phyloP scores from a whole-genome alignment of 805 yeast genomes.

The Myxozyma mucilagina region DNA sequence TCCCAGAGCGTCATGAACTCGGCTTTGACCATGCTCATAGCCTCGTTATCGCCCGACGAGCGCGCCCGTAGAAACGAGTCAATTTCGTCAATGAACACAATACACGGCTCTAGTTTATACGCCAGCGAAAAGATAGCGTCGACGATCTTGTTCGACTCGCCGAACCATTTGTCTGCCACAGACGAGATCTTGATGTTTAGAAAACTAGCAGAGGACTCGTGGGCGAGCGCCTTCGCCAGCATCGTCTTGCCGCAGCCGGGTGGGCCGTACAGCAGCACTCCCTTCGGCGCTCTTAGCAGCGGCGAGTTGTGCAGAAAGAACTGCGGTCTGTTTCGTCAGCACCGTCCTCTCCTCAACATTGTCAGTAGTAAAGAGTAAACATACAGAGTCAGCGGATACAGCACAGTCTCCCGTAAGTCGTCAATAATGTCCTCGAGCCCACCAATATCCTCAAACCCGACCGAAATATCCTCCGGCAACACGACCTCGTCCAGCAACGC shows the following conservation, averaged over 20 bases:
- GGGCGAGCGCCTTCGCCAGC: constrained; percentile 93
- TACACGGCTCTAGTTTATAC: constrained; percentile 86
- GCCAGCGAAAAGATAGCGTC: constrained; percentile 93
- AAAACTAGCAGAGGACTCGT: constrained; percentile 88
- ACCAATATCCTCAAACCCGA: constrained; percentile 80
- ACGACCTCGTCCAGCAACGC: constrained; percentile 75
- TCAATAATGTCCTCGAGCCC: constrained; percentile 81
- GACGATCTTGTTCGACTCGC: constrained; percentile 90
- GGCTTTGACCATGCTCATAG: constrained; percentile 90
- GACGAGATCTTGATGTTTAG: constrained; percentile 89
- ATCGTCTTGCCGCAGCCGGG: constrained; percentile 98
- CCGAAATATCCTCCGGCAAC: constrained; percentile 78
- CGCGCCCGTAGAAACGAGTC: constrained; percentile 92
- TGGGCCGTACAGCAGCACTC: constrained; percentile 89
- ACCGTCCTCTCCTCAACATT: background rate
- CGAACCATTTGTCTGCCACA: constrained; percentile 96
- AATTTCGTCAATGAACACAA: constrained; percentile 92
- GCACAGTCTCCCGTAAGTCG: constrained; percentile 83
- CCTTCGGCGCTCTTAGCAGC: constrained; percentile 87
- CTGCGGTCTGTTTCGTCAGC: constrained; percentile 51
- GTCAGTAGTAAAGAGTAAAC: background rate
- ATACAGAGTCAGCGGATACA: constrained; percentile 68
- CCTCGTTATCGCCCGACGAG: constrained; percentile 83
- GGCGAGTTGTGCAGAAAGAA: constrained; percentile 66
- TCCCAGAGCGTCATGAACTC: constrained; percentile 99